Evolutionary conservation across 768 basidiomycete genomes (phyloP), one percentile per base, ranked within the genome.

Genomic region (Termitomyces eurrhizus): DNA sequence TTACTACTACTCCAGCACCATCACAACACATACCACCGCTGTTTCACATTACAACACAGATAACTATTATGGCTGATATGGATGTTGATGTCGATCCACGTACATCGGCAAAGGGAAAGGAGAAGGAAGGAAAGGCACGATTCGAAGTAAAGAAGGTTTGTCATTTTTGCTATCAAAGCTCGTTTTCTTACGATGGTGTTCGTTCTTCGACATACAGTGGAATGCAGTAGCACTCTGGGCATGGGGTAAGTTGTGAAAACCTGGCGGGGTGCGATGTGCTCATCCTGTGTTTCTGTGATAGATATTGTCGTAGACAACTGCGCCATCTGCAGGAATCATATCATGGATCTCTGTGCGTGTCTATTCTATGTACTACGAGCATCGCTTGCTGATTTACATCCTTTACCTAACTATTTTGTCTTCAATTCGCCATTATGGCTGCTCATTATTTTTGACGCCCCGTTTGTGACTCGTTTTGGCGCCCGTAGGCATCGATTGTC

Each of bases 241-340:
- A 21, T 98, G 97, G 96, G 95, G 95, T 95, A 64, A 59, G 57
- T 50, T 26, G 37, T 45, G 32, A 26, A 44, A 5, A 44, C 7
- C 5, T n/a, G 3, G 14, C 4, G 8, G 21, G 18, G 26, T 36
- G 39, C 18, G 13, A 29, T 5, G 11, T 36, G n/a, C 13, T 13
- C n/a, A 61, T 57, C 48, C 33, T 24, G 26, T 29, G 39, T n/a
- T 13, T 45, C 37, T 48, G 21, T 51, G 44, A 55, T 37, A 96
- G 95, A 98, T 73, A 98, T 98, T 70, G 95, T 97, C 62, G 96
- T 98, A 60, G 96, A 98, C 76, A 99, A 98, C 77, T 98, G 97
- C 69, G 97, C 97, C 54, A 99, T 99, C 78, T 99, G 97, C 83
- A 87, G 95, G 74, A 98, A 98, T 73, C 96, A 99, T 72, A 98